phyloP scores from a whole-genome alignment of 768 basidiomycete species.

The Agrocybe pediades region DNA sequence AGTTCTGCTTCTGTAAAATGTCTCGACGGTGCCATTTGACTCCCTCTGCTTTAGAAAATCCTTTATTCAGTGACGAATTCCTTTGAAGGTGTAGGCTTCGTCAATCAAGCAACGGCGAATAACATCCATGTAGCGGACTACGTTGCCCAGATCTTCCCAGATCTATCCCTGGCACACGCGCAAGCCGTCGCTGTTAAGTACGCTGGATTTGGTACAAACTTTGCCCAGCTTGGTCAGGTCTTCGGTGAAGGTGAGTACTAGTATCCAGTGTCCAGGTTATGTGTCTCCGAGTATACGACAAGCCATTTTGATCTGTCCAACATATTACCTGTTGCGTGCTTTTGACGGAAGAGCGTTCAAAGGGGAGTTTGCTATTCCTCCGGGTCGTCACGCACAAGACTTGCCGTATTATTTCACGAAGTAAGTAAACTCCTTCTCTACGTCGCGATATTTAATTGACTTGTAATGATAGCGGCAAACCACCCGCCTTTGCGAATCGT shows the following conservation, averaged over 20 bases:
- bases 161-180: slow-evolving; percentile 30
- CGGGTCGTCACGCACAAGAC: slow-evolving; percentile 40
- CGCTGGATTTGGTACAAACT: slow-evolving; percentile 29
- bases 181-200: slow-evolving; percentile 31
- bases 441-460: background rate
- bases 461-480: background rate
- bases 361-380: slow-evolving; percentile 49
- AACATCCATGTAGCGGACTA: slow-evolving; percentile 33
- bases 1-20: background rate
- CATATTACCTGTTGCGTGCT: slow-evolving; percentile 38
- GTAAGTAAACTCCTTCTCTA: too few species aligned
- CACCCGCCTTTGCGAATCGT: slow-evolving; percentile 33
- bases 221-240: slow-evolving; percentile 34
- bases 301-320: slow-evolving; percentile 51
- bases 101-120: slow-evolving; percentile 29
- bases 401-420: slow-evolving; percentile 42
- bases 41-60: slow-evolving; percentile 24
- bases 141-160: slow-evolving; percentile 40
- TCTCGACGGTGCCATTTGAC: background rate
- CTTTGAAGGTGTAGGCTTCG: slow-evolving; percentile 39
- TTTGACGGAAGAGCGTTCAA: slow-evolving; percentile 35
- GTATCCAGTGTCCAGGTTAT: background rate
- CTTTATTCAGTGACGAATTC: slow-evolving; percentile 42
- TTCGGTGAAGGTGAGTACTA: slow-evolving; percentile 43
- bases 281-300: background rate